Evolutionary conservation across 345 rosid species (phyloP).

Genomic region (Eucalyptus globulus): DNA sequence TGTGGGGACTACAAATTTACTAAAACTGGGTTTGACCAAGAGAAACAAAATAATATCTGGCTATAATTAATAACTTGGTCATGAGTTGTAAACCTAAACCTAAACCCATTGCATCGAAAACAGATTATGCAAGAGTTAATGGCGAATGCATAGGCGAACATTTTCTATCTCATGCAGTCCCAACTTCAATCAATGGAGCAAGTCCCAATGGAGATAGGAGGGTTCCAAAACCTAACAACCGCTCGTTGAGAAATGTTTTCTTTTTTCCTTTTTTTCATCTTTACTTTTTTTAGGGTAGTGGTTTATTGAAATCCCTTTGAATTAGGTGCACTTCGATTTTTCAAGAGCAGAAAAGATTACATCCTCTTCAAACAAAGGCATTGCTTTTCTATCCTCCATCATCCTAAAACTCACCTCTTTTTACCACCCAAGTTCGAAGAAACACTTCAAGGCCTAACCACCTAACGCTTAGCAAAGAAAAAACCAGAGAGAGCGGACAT

Average conservation of each 20-base stretch:
- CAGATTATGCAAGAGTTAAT: background rate
- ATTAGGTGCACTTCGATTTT: background rate
- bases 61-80: background rate
- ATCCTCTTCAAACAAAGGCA: background rate
- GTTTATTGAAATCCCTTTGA: background rate
- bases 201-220: background rate
- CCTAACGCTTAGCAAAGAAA: background rate
- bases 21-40: background rate
- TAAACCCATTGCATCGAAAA: background rate
- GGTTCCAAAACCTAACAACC: background rate
- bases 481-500: background rate
- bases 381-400: background rate
- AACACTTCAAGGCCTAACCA: background rate
- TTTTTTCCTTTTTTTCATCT: background rate
- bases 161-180: background rate
- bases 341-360: background rate
- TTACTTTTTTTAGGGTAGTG: background rate
- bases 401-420: background rate
- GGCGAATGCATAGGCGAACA: background rate
- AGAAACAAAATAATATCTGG: background rate
- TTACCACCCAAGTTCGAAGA: background rate
- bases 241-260: background rate
- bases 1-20: background rate
- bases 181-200: background rate
- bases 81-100: background rate